Base-by-base conservation (phyloP, 1,284 basidiomycete genomes). In the Puccinia coronata region DNA sequence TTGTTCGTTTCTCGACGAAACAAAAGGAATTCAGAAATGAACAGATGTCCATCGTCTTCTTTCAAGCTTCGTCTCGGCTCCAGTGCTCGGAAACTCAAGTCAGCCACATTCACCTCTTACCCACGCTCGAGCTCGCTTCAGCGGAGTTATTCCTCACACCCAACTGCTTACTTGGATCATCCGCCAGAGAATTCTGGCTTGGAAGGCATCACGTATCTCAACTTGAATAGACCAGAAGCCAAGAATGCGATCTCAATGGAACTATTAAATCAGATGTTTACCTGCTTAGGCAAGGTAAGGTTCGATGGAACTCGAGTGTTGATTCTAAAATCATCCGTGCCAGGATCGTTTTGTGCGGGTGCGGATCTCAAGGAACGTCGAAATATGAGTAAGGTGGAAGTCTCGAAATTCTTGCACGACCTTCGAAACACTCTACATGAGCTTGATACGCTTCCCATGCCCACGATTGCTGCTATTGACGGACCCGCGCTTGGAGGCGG, bases 401-500 rank as follows among this genome's bases (percentile, higher is more conserved):
- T 97, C 49, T 88, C 90, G 83, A 90, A 89, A 83, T 97, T 97
- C 87, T 91, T 97, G 73, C 87, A 89, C 76, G 91, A 92, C 83
- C 88, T 98, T 39, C 91, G 95, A 47, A 87, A 88, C 49, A 90
- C 93, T 16, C 87, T 98, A 39, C 89, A 89, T 51, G 90, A 90
- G 83, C 89, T 98, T 18, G 93, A 95, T 86, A 88, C 88, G 55
- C 88, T 97, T 31, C 91, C 92, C 20, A 90, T 96, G 87, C 95
- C 95, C 0, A 95, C 93, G 11, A 92, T 98, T 79, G 93, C 93
- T 20, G 93, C 95, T 6, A 92, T 98, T 73, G 95, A 97, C 85
- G 96, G 96, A 0, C 92, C 93, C 41, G 95, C 95, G 1, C 89
- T 98, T 9, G 95, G 95, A 12, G 95, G 95, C 34, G 95, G 95